Conservation (phyloP, 176 grass and related monocot genomes). For the Saccharum spontaneum region DNA sequence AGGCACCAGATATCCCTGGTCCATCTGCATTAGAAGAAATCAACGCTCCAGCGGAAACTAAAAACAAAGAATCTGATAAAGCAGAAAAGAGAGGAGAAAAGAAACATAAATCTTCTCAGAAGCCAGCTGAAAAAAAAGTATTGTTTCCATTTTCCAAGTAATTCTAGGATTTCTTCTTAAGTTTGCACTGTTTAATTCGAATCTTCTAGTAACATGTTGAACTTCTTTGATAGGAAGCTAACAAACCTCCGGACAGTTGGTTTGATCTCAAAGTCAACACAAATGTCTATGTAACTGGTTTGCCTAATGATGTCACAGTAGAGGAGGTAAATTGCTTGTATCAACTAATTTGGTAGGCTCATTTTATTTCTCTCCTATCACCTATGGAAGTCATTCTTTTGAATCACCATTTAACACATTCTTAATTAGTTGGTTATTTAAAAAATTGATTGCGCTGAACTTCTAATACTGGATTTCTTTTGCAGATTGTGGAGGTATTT, state of each 20-base stretch:
- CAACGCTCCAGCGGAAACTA: conserved; percentile 3
- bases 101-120: conserved; percentile 64
- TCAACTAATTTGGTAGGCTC: conserved; percentile 10
- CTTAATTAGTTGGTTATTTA: not conserved
- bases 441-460: not conserved
- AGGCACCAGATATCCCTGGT: conserved; percentile 35
- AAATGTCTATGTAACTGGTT: conserved; percentile 80
- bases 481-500: conserved; percentile 92
- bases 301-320: conserved; percentile 84
- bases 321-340: conserved; percentile 68
- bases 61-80: conserved; percentile 52
- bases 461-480: conserved; percentile 34
- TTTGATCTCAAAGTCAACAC: conserved; percentile 98
- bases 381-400: conserved; percentile 3
- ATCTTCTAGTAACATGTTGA: not conserved
- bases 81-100: conserved; percentile 59
- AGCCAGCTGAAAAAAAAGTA: conserved; percentile 85
- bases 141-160: not conserved
- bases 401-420: conserved; percentile 3
- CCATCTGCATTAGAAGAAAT: conserved; percentile 45
- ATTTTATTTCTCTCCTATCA: not conserved
- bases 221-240: conserved; percentile 60
- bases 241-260: conserved; percentile 95
- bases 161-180: conserved; percentile 19
- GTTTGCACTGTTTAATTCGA: not conserved